Evolutionary conservation across 805 yeast genomes (phyloP), one percentile per base, ranked within the genome.

Genomic region (Pachysolen tannophilus): DNA sequence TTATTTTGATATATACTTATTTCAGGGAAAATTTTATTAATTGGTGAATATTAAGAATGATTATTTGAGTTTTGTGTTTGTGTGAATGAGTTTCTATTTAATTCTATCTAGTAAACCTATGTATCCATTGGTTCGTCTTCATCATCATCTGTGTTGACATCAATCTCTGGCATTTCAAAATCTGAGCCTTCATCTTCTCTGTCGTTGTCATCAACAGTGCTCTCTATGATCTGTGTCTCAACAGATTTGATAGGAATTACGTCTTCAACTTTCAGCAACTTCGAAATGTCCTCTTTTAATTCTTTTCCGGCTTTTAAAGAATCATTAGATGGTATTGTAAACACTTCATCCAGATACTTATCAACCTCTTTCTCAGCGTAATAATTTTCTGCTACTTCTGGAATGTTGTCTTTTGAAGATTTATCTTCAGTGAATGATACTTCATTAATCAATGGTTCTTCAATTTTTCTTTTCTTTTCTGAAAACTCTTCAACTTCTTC

Each of bases 111-210:
- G n/a, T n/a, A n/a, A n/a, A n/a, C n/a, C n/a, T n/a, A n/a, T n/a
- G n/a, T n/a, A n/a, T n/a, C n/a, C n/a, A n/a, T n/a, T n/a, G n/a
- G n/a, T n/a, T n/a, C n/a, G n/a, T n/a, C n/a, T 4, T 49, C 46
- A 8, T 50, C 56, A 9, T 53, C 56, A 25, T 55, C 58, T 14
- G 48, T 53, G 6, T 46, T 54, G 13, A 49, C 50, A 30, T 53
- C 57, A 30, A 59, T 59, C 34, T 49, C 58, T 1, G 64, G 64
- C 28, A 59, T 56, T 37, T 57, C 64, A 37, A 59, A 53, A 27
- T 59, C 64, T 2, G 61, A 56, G 11, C 28, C 53, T 7, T 36
- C 37, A 9, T 37, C 43, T 2, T 32, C 40, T 5, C 29, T 38
- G 18, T 33, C 37, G 14, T 33, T 40, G 3, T 11, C 35, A n/a